Conservation (phyloP, 495 filamentous ascomycete species). For the Penicillium turbatum region DNA sequence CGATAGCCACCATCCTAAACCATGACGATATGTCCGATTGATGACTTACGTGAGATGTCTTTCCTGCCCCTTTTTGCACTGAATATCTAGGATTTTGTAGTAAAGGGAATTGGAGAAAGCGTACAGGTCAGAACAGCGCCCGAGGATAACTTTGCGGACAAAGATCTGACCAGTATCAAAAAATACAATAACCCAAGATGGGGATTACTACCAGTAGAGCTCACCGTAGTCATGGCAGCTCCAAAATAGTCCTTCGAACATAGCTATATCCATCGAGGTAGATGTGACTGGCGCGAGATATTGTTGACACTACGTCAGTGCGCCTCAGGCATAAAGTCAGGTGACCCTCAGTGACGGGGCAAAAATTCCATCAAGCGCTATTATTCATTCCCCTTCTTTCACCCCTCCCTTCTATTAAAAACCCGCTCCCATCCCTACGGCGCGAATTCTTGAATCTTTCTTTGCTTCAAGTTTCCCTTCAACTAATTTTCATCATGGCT, state of each 20-base stretch:
- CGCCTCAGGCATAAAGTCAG: constrained; percentile 34
- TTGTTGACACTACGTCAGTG: constrained; percentile 26
- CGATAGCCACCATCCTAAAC: background rate
- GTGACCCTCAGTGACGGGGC: constrained; percentile 39
- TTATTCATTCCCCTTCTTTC: constrained; percentile 27
- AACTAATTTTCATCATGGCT: constrained; percentile 53
- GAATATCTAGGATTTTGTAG: background rate
- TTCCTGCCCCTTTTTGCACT: background rate
- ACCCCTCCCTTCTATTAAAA: constrained; percentile 21
- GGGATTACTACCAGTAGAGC: background rate
- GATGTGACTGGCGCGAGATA: background rate
- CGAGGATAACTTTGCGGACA: background rate
- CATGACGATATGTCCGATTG: constrained; percentile 2
- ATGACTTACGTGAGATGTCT: constrained; percentile 13
- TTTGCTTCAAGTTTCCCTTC: constrained; percentile 3
- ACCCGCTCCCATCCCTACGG: constrained; percentile 10
- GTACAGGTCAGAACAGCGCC: background rate
- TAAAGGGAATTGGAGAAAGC: background rate
- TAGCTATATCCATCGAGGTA: background rate
- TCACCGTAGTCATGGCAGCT: background rate
- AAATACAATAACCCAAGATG: background rate
- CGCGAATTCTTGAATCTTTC: background rate
- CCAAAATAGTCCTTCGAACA: background rate
- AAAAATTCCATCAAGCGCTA: constrained; percentile 46
- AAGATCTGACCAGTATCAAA: background rate